A percentile compares a stretch with the other conserved stretches of the same genome.
Evolutionary conservation across 495 filamentous ascomycete species (phyloP).

Genomic region (Xeromyces bisporus): DNA sequence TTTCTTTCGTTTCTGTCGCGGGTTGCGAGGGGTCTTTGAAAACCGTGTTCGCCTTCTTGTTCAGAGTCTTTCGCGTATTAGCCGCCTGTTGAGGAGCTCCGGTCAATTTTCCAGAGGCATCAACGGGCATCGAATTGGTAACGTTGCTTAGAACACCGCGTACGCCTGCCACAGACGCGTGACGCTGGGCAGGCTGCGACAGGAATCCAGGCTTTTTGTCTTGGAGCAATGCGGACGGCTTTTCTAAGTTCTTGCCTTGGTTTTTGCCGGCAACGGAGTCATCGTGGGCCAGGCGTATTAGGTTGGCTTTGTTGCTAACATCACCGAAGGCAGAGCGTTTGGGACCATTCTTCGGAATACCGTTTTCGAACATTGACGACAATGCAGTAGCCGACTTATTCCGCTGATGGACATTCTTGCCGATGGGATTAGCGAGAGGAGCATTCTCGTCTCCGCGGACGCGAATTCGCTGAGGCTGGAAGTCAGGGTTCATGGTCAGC

Average conservation of each 20-base stretch:
- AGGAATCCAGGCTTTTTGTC: slow-evolving; percentile 35
- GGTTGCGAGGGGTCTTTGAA: slow-evolving; percentile 41
- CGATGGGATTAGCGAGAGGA: slow-evolving; percentile 28
- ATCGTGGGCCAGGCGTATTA: slow-evolving; percentile 31
- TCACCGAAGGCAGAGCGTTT: slow-evolving; percentile 70
- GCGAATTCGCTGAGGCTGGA: slow-evolving; percentile 59
- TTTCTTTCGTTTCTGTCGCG: slow-evolving; percentile 15
- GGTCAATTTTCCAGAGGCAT: slow-evolving; percentile 20
- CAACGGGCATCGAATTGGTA: slow-evolving; percentile 16
- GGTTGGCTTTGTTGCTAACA: slow-evolving; percentile 53
- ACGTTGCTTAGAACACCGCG: slow-evolving; percentile 30
- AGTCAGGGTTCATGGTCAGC: slow-evolving; percentile 6
- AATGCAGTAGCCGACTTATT: slow-evolving; percentile 68
- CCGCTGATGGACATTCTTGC: slow-evolving; percentile 54
- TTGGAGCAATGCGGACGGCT: slow-evolving; percentile 16
- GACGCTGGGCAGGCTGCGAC: slow-evolving; percentile 49
- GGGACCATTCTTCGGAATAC: slow-evolving; percentile 45
- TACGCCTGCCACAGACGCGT: slow-evolving; percentile 30
- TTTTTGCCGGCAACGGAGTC: slow-evolving; percentile 37
- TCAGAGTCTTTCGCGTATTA: slow-evolving; percentile 29
- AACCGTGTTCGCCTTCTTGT: slow-evolving; percentile 45
- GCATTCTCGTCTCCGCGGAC: slow-evolving; percentile 63
- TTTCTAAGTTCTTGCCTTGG: slow-evolving; percentile 22
- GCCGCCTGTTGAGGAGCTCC: slow-evolving; percentile 15
- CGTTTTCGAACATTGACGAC: slow-evolving; percentile 35